phyloP scores from a whole-genome alignment of 345 rosid genomes.

The Heritiera littoralis region DNA sequence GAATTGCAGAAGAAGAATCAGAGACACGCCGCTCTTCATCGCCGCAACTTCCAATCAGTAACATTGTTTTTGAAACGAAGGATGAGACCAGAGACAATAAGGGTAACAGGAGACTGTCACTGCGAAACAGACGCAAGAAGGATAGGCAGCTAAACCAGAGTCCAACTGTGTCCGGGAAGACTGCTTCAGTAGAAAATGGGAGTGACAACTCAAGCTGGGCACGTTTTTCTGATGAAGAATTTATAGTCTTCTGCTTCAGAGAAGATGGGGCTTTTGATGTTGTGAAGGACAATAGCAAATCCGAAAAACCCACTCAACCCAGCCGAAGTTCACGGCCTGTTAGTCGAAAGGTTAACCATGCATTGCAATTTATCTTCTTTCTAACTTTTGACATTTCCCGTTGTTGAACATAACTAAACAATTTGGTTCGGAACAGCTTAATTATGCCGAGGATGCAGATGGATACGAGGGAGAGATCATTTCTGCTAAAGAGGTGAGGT shows the following conservation, averaged over 20 bases:
- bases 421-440: constrained; percentile 33
- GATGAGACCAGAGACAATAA: constrained; percentile 26
- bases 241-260: constrained; percentile 56
- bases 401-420: not conserved
- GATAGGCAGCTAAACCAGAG: not conserved
- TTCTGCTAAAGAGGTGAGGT: constrained; percentile 20
- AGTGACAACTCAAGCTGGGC: constrained; percentile 8
- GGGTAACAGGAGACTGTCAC: constrained; percentile 25
- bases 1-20: constrained; percentile 40
- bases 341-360: constrained; percentile 42
- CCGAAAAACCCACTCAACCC: constrained; percentile 25
- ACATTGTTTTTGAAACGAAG: constrained; percentile 23
- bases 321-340: constrained; percentile 27
- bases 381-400: not conserved
- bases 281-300: constrained; percentile 42
- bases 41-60: constrained; percentile 22
- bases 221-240: constrained; percentile 1
- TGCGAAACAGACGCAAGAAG: constrained; percentile 10
- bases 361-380: not conserved
- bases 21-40: constrained; percentile 26
- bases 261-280: constrained; percentile 67
- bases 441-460: constrained; percentile 31
- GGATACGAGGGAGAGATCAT: constrained; percentile 17
- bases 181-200: not conserved
- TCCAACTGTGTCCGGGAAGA: not conserved